phyloP scores from a whole-genome alignment of 2,329 filamentous ascomycete species.

The Penicillium polonicum region DNA sequence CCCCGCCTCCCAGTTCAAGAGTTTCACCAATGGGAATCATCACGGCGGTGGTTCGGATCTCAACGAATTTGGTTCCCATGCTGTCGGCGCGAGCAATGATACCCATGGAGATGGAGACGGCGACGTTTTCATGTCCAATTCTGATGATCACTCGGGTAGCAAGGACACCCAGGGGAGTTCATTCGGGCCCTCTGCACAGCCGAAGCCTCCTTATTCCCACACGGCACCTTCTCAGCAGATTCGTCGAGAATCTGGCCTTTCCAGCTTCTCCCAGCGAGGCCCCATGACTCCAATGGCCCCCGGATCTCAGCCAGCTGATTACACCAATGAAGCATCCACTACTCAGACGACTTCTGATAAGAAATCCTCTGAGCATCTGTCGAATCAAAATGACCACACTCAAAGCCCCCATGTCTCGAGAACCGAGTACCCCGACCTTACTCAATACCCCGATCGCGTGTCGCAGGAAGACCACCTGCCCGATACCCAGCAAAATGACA shows the following conservation, averaged over 20 bases:
- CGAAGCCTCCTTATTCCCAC: constrained; percentile 46
- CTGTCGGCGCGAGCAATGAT: constrained; percentile 56
- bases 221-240: constrained; percentile 49
- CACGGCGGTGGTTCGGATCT: constrained; percentile 42
- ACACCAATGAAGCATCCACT: constrained; percentile 83
- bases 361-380: constrained; percentile 72
- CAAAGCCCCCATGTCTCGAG: constrained; percentile 56
- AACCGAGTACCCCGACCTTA: constrained; percentile 56
- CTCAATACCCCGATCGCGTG: constrained; percentile 50
- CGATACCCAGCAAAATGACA: constrained; percentile 59
- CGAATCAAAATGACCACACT: constrained; percentile 66
- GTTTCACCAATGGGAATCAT: constrained; percentile 56
- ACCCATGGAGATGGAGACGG: constrained; percentile 51
- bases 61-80: constrained; percentile 35
- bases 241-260: constrained; percentile 46
- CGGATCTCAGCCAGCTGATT: constrained; percentile 60
- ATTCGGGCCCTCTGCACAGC: constrained; percentile 52
- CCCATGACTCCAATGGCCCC: constrained; percentile 59
- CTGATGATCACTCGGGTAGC: constrained; percentile 44
- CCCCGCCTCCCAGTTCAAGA: constrained; percentile 54
- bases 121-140: constrained; percentile 63
- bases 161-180: constrained; percentile 49
- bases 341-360: constrained; percentile 82
- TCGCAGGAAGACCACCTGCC: constrained; percentile 60
- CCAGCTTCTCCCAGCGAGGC: constrained; percentile 49